phyloP scores from a whole-genome alignment of 1,284 basidiomycete species.

The Sphaerobolus stellatus region DNA sequence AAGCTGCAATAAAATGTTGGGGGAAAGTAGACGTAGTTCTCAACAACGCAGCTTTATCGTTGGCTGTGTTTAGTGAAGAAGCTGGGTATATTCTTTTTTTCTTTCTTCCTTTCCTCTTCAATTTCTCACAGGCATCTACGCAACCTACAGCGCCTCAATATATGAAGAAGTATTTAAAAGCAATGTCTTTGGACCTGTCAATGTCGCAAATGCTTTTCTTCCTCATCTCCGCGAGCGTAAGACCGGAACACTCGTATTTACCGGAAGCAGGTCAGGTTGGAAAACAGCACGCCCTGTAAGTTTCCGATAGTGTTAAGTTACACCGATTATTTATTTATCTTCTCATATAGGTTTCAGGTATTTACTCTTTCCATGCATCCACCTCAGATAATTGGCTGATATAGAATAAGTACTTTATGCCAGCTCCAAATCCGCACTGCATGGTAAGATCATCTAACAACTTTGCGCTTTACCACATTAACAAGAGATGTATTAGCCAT shows the following conservation, averaged over 20 bases:
- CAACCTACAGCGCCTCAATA: too few relatives aligned
- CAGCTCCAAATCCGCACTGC: background rate
- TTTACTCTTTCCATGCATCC: background rate
- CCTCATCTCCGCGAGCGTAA: slow-evolving; percentile 37
- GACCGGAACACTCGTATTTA: slow-evolving; percentile 35
- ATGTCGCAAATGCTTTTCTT: slow-evolving; percentile 40
- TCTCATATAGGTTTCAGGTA: background rate
- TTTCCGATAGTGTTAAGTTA: background rate
- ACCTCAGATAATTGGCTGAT: background rate
- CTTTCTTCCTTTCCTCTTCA: too few relatives aligned
- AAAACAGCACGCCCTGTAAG: slow-evolving; percentile 25
- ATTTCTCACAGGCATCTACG: too few relatives aligned
- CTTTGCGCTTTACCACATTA: slow-evolving; percentile 22
- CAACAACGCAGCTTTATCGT: too few relatives aligned
- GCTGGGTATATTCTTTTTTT: too few relatives aligned
- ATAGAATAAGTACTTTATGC: background rate
- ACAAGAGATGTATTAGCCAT: slow-evolving; percentile 27
- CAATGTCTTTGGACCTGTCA: slow-evolving; percentile 38
- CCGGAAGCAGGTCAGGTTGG: slow-evolving; percentile 38
- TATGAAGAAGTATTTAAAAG: slow-evolving; percentile 37
- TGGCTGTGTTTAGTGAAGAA: too few relatives aligned
- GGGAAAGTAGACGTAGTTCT: too few relatives aligned
- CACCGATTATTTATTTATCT: background rate
- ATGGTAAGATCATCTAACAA: background rate
- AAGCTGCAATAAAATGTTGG: too few relatives aligned